phyloP scores from a whole-genome alignment of 148 eudicot genomes.

The Chenopodium berlandieri region DNA sequence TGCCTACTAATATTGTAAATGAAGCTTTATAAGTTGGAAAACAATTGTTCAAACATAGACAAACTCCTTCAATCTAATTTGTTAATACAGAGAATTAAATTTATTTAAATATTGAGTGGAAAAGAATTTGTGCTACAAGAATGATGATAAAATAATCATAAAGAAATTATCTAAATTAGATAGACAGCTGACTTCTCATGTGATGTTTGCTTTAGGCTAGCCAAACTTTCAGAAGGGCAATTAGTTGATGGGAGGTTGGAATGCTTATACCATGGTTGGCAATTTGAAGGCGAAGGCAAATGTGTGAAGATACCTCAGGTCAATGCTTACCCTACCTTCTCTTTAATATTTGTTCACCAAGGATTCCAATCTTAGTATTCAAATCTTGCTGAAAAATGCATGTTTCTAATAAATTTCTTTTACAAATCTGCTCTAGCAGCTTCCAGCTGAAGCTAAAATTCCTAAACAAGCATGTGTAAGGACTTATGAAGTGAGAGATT shows the following conservation, averaged over 20 bases:
- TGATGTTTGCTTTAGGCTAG: constrained; percentile 49
- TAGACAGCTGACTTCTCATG: not conserved
- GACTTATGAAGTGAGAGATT: constrained; percentile 70
- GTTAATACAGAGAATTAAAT: too few species aligned
- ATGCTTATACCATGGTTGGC: constrained; percentile 99
- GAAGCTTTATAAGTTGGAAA: not conserved
- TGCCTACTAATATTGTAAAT: not conserved
- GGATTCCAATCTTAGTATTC: not conserved
- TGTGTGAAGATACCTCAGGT: constrained; percentile 99
- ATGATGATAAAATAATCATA: not conserved
- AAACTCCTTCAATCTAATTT: not conserved
- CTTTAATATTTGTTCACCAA: not conserved
- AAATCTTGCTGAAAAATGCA: not conserved
- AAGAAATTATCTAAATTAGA: not conserved
- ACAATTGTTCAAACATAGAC: too few species aligned
- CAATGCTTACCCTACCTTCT: constrained; percentile 10
- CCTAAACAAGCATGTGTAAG: constrained; percentile 80
- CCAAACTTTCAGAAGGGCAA: constrained; percentile 97
- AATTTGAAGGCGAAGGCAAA: constrained; percentile 89
- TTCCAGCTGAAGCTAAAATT: constrained; percentile 74
- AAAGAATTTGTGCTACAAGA: not conserved
- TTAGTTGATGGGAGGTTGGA: constrained; percentile 83
- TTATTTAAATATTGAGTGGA: not conserved
- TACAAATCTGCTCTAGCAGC: constrained; percentile 37
- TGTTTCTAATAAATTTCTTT: constrained; percentile 9